Conservation (phyloP, 2,329 filamentous ascomycete genomes). For the Sclerotiophoma versabilis region DNA sequence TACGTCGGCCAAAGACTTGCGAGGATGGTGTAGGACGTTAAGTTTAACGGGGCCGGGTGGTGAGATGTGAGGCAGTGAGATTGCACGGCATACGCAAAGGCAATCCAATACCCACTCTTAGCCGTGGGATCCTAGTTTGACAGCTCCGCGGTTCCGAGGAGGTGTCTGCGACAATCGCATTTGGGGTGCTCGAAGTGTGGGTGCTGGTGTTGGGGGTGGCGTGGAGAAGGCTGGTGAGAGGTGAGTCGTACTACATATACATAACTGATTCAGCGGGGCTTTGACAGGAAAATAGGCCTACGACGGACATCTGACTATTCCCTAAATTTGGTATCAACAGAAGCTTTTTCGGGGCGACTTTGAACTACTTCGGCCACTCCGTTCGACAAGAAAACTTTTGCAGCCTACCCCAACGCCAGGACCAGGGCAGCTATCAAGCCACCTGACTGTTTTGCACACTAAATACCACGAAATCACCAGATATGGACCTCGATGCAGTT, state of each 20-base stretch:
- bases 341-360: too few relatives aligned
- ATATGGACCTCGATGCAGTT: too few relatives aligned
- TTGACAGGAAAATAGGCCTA: too few relatives aligned
- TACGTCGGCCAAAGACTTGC: neutral
- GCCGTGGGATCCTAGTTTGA: conserved; percentile 10
- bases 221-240: neutral
- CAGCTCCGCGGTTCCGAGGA: conserved; percentile 16
- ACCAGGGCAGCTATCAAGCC: too few relatives aligned
- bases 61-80: neutral
- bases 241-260: neutral
- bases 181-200: neutral
- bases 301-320: too few relatives aligned
- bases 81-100: conserved; percentile 13
- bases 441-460: too few relatives aligned
- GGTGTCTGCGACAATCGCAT: neutral
- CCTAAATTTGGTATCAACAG: too few relatives aligned
- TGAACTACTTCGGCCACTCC: too few relatives aligned
- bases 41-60: neutral
- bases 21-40: neutral
- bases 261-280: too few relatives aligned
- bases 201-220: neutral
- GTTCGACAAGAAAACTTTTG: too few relatives aligned
- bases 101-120: conserved; percentile 6
- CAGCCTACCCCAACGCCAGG: too few relatives aligned
- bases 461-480: too few relatives aligned